Evolutionary conservation across 176 grass and related monocot species (phyloP).

Genomic region (Puya raimondii): DNA sequence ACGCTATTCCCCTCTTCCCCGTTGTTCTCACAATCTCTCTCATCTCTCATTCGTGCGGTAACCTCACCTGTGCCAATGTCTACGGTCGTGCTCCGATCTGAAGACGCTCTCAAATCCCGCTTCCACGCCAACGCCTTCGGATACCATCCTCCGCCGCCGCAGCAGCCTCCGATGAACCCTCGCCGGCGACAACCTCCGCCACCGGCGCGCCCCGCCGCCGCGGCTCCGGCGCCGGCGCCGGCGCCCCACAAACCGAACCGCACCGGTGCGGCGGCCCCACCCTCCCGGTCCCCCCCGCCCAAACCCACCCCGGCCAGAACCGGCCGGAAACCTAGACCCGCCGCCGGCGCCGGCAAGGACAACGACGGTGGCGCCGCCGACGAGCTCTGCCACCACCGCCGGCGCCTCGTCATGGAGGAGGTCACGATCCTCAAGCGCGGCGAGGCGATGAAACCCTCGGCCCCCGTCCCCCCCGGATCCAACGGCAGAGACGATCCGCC

Average conservation of each 20-base stretch:
- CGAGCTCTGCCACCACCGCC: background rate
- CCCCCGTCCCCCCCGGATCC: background rate
- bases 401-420: constrained; percentile 28
- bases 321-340: constrained; percentile 10
- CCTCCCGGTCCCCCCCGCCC: constrained; percentile 3
- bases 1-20: background rate
- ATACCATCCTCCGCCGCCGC: constrained; percentile 8
- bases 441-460: constrained; percentile 24
- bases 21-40: background rate
- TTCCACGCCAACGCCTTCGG: constrained; percentile 39
- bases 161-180: constrained; percentile 4
- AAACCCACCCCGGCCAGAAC: background rate
- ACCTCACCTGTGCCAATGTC: constrained; percentile 20
- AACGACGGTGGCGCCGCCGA: background rate
- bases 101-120: constrained; percentile 23
- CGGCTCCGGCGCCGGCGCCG: background rate
- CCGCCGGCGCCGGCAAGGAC: constrained; percentile 11
- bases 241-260: background rate
- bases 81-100: constrained; percentile 39
- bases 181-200: constrained; percentile 21
- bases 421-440: constrained; percentile 67
- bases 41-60: background rate
- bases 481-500: constrained; percentile 7
- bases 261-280: background rate
- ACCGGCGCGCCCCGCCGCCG: background rate